phyloP scores from a whole-genome alignment of 1,284 basidiomycete genomes.

The Heterobasidion parviporum region DNA sequence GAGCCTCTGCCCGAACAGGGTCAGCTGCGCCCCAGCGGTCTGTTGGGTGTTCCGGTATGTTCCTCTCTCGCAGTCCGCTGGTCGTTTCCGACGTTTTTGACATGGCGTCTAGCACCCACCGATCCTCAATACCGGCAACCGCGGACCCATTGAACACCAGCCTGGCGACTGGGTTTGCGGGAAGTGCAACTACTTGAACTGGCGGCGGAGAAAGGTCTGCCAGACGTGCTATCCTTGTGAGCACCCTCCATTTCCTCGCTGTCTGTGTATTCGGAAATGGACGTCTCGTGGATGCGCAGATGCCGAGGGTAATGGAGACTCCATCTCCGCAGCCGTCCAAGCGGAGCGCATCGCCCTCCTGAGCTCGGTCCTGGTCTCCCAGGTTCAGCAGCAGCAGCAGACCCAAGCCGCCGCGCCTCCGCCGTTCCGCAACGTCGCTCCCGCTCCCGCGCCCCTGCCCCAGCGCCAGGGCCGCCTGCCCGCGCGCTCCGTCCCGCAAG shows the following conservation, averaged over 20 bases:
- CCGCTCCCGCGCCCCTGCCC: constrained; percentile 1
- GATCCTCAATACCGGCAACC: constrained; percentile 83
- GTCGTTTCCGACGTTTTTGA: background rate
- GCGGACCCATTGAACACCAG: constrained; percentile 78
- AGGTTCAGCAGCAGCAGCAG: background rate
- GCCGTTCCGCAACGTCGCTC: constrained; percentile 9
- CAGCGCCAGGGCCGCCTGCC: background rate
- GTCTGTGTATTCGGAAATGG: background rate
- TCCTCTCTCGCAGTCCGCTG: background rate
- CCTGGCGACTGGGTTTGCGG: constrained; percentile 88
- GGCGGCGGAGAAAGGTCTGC: constrained; percentile 80
- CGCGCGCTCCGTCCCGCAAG: background rate
- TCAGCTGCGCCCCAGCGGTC: constrained; percentile 58
- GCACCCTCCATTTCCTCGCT: constrained; percentile 19
- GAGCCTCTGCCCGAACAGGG: constrained; percentile 69
- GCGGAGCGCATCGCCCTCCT: constrained; percentile 73
- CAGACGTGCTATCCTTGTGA: constrained; percentile 80
- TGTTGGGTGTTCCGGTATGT: constrained; percentile 47
- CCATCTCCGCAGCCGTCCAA: constrained; percentile 72
- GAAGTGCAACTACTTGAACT: constrained; percentile 80
- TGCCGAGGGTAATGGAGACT: constrained; percentile 78
- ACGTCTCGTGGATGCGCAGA: constrained; percentile 30
- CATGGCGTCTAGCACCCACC: constrained; percentile 52
- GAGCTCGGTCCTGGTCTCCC: constrained; percentile 48
- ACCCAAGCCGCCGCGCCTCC: constrained; percentile 22